Percentiles rank a stretch among this genome's conserved stretches.
phyloP scores from a whole-genome alignment of 169 alveolate genomes.

The Besnoitia besnoiti region DNA sequence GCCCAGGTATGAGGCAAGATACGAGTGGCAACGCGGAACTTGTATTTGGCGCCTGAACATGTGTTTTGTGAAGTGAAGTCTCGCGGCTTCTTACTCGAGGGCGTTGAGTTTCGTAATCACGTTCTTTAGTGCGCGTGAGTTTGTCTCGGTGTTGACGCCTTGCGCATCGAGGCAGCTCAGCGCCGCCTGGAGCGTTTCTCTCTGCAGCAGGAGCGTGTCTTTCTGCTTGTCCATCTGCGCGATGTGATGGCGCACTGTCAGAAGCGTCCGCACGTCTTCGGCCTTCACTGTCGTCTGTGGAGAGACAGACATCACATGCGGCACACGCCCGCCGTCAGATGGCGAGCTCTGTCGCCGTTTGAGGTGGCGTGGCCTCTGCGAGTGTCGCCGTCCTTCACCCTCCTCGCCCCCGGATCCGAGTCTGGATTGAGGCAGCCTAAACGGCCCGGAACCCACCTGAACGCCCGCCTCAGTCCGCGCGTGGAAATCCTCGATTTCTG shows the following conservation, averaged over 20 bases:
- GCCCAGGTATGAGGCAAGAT: too few species aligned
- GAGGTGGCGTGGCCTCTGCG: too few species aligned
- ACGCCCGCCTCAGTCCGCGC: conserved; percentile 80
- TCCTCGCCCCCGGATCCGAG: too few species aligned
- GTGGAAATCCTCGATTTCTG: conserved; percentile 80
- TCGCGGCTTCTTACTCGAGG: conserved; percentile 69
- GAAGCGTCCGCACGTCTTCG: conserved; percentile 39
- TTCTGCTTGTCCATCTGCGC: conserved; percentile 76
- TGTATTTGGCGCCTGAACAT: too few species aligned
- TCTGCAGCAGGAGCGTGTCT: conserved; percentile 68
- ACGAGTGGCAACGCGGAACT: too few species aligned
- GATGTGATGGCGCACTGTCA: conserved; percentile 64
- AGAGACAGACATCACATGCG: not conserved
- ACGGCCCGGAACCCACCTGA: conserved; percentile 75
- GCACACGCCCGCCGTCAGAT: too few species aligned
- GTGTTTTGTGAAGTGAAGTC: too few species aligned
- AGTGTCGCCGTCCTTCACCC: too few species aligned
- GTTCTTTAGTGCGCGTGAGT: conserved; percentile 56
- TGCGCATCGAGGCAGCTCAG: conserved; percentile 25
- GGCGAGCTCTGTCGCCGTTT: too few species aligned
- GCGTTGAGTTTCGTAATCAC: conserved; percentile 11
- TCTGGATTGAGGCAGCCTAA: too few species aligned
- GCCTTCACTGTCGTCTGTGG: conserved; percentile 46
- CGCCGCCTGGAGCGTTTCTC: conserved; percentile 65
- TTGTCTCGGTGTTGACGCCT: conserved; percentile 51